These are phyloP conservation scores for Primulina eburnea DNA, from an alignment of 257 asterid species.

Conservation along the genomic window DNA sequence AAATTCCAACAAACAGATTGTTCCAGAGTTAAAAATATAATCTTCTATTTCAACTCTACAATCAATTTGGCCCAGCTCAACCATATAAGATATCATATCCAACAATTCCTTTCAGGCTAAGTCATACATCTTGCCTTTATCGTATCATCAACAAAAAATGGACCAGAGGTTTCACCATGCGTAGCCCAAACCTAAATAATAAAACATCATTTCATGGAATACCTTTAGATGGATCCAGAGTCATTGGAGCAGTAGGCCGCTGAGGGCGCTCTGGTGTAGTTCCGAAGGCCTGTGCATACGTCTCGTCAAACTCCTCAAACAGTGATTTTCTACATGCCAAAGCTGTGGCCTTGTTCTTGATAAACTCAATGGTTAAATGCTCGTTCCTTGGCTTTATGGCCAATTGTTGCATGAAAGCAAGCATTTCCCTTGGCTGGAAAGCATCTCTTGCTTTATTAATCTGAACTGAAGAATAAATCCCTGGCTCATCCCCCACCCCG, in stretches of 20 bases:
- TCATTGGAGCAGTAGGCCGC: slow-evolving; percentile 48
- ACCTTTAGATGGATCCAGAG: slow-evolving; percentile 70
- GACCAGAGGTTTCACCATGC: background rate
- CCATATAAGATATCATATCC: background rate
- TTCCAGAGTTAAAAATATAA: background rate
- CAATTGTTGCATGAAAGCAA: slow-evolving; percentile 47
- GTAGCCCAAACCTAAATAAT: background rate
- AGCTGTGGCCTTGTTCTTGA: slow-evolving; percentile 63
- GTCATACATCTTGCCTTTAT: background rate
- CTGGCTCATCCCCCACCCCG: slow-evolving; percentile 56
- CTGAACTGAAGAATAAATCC: slow-evolving; percentile 56
- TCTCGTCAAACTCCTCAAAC: slow-evolving; percentile 85
- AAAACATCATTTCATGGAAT: slow-evolving; percentile 12
- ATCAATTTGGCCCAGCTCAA: background rate
- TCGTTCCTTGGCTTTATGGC: slow-evolving; percentile 57
- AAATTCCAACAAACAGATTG: background rate
- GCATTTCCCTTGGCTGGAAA: slow-evolving; percentile 60
- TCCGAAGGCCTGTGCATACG: slow-evolving; percentile 94
- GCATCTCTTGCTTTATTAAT: slow-evolving; percentile 60
- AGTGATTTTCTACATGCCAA: slow-evolving; percentile 66
- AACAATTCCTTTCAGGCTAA: background rate
- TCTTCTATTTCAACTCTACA: background rate
- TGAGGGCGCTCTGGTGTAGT: slow-evolving; percentile 52
- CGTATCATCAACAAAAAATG: background rate
- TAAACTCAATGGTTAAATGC: slow-evolving; percentile 37